Evolutionary conservation across 352 stramenopile genomes (phyloP).

Genomic region (Phytophthora hybrid): DNA sequence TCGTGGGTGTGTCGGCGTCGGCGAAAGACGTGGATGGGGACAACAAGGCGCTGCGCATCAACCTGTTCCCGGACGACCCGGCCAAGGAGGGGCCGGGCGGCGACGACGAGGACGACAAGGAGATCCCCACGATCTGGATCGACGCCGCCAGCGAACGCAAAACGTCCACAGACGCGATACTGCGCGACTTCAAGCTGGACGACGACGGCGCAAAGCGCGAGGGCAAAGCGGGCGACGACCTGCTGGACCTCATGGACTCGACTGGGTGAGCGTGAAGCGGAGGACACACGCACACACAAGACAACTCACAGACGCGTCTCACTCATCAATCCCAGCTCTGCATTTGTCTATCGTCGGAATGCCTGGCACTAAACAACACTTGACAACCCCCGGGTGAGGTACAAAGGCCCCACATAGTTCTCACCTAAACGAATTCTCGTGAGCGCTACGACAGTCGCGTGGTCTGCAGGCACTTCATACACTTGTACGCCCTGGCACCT

Average conservation of each 20-base stretch:
- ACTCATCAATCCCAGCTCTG: constrained; percentile 31
- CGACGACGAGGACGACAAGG: constrained; percentile 69
- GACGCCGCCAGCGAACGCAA: constrained; percentile 83
- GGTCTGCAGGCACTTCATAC: constrained; percentile 89
- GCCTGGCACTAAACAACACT: constrained; percentile 24
- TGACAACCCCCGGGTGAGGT: constrained; percentile 2
- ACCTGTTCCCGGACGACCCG: constrained; percentile 76
- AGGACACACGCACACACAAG: not conserved
- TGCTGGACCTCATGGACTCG: constrained; percentile 92
- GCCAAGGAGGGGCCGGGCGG: constrained; percentile 43
- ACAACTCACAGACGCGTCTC: constrained; percentile 3
- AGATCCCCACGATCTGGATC: constrained; percentile 83
- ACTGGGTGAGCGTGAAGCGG: constrained; percentile 26
- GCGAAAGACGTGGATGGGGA: constrained; percentile 58
- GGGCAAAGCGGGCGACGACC: constrained; percentile 67
- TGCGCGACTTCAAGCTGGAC: constrained; percentile 74
- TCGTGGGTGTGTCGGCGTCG: constrained; percentile 69
- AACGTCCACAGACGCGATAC: constrained; percentile 49
- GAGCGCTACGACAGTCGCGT: constrained; percentile 71
- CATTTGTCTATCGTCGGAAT: constrained; percentile 21
- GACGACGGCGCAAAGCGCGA: constrained; percentile 54
- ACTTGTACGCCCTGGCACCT: constrained; percentile 89
- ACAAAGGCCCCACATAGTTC: constrained; percentile 3
- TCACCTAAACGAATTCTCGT: constrained; percentile 22
- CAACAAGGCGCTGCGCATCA: constrained; percentile 76